A percentile compares a stretch with the other conserved stretches of the same genome.
phyloP scores from a whole-genome alignment of 108 stramenopile genomes.

The Cyclotella baltica region DNA sequence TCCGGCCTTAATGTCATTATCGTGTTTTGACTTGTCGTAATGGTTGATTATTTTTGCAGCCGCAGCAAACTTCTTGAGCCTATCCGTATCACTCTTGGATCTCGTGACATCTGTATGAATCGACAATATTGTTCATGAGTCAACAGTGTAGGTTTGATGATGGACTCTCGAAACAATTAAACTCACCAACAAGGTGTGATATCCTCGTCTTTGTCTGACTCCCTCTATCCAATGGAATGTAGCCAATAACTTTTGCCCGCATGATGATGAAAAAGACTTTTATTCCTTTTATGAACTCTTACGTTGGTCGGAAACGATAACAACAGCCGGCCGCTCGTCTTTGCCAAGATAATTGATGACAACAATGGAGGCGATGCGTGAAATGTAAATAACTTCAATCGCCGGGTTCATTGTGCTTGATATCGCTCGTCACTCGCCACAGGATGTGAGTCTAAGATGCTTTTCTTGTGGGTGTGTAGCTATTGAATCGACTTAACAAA shows the following conservation, averaged over 20 bases:
- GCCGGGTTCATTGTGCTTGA: no score
- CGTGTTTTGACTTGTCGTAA: conserved; percentile 34
- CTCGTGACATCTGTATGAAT: conserved; percentile 37
- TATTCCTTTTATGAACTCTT: background rate
- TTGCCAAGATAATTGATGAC: no score
- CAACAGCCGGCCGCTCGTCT: background rate
- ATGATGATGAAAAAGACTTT: background rate
- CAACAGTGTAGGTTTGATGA: background rate
- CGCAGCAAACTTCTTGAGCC: conserved; percentile 23
- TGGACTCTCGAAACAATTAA: background rate
- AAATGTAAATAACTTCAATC: no score
- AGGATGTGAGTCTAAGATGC: no score
- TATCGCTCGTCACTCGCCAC: no score
- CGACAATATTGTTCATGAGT: background rate
- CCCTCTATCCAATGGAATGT: conserved; percentile 41
- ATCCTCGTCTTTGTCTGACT: conserved; percentile 31
- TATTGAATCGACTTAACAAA: background rate
- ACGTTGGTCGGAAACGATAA: no score
- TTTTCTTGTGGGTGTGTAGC: background rate
- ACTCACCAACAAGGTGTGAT: conserved; percentile 44
- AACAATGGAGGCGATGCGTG: no score
- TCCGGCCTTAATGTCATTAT: conserved; percentile 39
- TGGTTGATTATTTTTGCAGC: conserved; percentile 37
- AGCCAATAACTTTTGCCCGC: conserved; percentile 39
- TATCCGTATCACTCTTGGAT: conserved; percentile 31